Evolutionary conservation across 1,284 basidiomycete genomes (phyloP).

Genomic region (Cutaneotrichosporon daszewskae): DNA sequence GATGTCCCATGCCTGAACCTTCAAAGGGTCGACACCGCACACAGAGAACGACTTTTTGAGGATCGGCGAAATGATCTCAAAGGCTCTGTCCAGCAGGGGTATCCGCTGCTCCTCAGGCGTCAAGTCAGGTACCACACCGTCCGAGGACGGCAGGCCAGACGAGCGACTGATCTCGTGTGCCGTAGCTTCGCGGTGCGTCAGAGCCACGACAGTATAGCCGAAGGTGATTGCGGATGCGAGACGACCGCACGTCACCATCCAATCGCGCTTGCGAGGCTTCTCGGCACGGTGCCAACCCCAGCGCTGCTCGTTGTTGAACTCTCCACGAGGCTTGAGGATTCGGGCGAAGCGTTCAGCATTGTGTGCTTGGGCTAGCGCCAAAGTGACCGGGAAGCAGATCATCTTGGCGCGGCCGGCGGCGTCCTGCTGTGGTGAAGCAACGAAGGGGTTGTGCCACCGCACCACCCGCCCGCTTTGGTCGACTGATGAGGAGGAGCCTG

Average conservation of each 20-base stretch:
- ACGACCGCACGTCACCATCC: conserved; percentile 29
- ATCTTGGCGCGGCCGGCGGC: conserved; percentile 18
- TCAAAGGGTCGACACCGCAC: conserved; percentile 35
- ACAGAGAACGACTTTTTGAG: conserved; percentile 26
- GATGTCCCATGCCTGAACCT: conserved; percentile 35
- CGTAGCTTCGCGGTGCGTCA: conserved; percentile 33
- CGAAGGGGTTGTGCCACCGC: conserved; percentile 31
- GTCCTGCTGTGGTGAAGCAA: conserved; percentile 19
- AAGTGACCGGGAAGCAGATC: conserved; percentile 26
- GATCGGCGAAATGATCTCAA: conserved; percentile 34
- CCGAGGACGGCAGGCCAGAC: conserved; percentile 34
- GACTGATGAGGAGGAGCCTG: conserved; percentile 20
- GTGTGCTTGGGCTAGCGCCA: conserved; percentile 20
- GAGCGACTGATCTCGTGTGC: conserved; percentile 27
- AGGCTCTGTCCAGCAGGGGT: conserved; percentile 30
- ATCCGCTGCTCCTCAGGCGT: conserved; percentile 22
- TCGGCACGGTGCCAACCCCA: conserved; percentile 34
- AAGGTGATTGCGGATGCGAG: conserved; percentile 32
- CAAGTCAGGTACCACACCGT: conserved; percentile 22
- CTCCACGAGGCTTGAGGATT: conserved; percentile 6
- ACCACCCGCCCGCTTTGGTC: conserved; percentile 20
- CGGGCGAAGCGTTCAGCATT: conserved; percentile 6
- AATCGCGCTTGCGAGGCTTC: conserved; percentile 28
- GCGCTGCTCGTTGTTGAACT: conserved; percentile 15
- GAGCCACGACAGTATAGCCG: conserved; percentile 36